Conservation (phyloP, 2,329 filamentous ascomycete species). For the Fusarium solani-melongenae region DNA sequence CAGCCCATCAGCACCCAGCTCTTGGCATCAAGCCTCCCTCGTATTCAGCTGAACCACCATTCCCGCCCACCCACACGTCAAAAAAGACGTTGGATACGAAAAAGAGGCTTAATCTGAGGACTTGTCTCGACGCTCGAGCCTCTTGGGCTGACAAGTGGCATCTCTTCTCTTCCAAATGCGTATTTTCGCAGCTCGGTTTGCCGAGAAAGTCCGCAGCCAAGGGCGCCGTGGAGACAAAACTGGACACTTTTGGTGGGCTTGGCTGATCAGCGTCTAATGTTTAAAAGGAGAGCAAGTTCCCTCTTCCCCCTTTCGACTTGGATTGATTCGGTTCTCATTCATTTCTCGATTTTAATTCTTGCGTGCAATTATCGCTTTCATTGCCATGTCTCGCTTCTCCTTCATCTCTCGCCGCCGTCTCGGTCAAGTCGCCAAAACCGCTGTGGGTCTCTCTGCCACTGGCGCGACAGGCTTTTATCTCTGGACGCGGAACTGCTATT, state of each 20-base stretch:
- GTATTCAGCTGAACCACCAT: background rate
- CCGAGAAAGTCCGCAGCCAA: background rate
- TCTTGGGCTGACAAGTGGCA: background rate
- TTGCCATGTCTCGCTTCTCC: background rate
- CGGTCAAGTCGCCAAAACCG: background rate
- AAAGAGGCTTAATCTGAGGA: background rate
- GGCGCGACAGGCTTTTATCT: slow-evolving; percentile 23
- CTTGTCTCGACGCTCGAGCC: background rate
- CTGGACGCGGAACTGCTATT: slow-evolving; percentile 30
- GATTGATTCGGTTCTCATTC: background rate
- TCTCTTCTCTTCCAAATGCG: background rate
- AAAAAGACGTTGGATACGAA: background rate
- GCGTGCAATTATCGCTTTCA: background rate
- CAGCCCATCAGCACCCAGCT: background rate
- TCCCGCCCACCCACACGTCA: background rate
- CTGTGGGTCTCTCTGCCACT: slow-evolving; percentile 3
- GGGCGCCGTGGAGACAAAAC: background rate
- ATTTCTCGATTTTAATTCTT: too few species aligned
- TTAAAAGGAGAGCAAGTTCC: background rate
- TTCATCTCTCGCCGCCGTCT: background rate
- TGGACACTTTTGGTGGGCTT: background rate
- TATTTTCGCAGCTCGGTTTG: background rate
- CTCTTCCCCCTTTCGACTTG: background rate
- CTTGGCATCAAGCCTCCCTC: background rate
- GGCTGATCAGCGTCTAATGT: background rate